Evolutionary conservation across 2,329 filamentous ascomycete species (phyloP), one percentile per base, ranked within the genome.

Genomic region (Colletotrichum filicis): DNA sequence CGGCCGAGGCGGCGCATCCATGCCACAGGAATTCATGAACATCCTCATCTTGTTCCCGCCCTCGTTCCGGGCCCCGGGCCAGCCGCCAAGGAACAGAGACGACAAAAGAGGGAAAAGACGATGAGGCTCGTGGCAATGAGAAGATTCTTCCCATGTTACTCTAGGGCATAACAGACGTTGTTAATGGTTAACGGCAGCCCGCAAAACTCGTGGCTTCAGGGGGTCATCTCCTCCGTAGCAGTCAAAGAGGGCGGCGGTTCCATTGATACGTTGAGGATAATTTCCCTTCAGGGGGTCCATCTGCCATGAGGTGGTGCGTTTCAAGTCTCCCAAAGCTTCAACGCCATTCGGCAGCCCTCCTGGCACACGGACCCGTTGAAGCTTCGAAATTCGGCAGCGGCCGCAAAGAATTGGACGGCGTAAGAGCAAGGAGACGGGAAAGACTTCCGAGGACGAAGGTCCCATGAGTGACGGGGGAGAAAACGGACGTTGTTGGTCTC

Each of bases 241-340:
- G 37, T 55, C 26, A 64, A 68, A 72, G 68, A 66, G 58, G 58
- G 63, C 62, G 37, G 42, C 53, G 42, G 66, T 73, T 59, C 26
- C 60, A 60, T 70, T 42, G 52, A 42, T 55, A 16, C 49, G 24
- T 46, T 30, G 56, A 60, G 61, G 37, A 70, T 58, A 73, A 73
- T 73, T 57, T 73, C 71, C 66, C 66, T 55, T 66, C 24, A 62
- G 55, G 63, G 64, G 60, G 61, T 52, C 69, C 65, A 58, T 63
- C 60, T 66, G 72, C 72, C 69, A 74, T 71, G 60, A 72, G 64
- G 64, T 65, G 73, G 73, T 74, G 73, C 42, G 73, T 74, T 74
- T 74, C 73, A 74, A 66, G 24, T 74, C 58, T 35, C 58, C 22
- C 55, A 70, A 73, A 28, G 66, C 70, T 61, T 57, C 67, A 49